These are phyloP conservation scores for Umbelopsis isabellina DNA, from an alignment of 192 early-diverging fungal genomes.

Conservation along the genomic window DNA sequence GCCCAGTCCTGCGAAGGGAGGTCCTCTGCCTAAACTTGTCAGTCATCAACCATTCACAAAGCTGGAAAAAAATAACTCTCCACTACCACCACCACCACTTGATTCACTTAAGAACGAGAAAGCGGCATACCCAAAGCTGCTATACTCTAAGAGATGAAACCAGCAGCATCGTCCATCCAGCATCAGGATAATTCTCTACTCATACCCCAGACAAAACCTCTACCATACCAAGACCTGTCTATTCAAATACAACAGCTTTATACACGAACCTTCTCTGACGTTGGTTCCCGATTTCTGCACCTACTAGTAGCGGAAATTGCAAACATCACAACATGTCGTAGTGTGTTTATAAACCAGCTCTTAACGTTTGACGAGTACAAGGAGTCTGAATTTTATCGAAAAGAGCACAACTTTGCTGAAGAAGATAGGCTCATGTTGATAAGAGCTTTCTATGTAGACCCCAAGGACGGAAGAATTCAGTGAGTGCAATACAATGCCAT, in stretches of 20 bases:
- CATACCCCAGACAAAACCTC: neutral
- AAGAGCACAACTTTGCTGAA: neutral
- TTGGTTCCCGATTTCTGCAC: conserved; percentile 29
- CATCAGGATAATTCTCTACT: conserved; percentile 15
- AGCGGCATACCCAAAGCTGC: conserved; percentile 17
- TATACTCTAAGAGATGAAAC: conserved; percentile 19
- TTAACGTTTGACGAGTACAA: conserved; percentile 27
- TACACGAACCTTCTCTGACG: conserved; percentile 23
- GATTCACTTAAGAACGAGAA: neutral
- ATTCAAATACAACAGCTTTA: conserved; percentile 24
- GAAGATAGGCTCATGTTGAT: conserved; percentile 8
- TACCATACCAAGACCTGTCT: conserved; percentile 9
- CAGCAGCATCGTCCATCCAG: neutral
- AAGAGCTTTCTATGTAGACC: neutral
- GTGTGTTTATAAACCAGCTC: conserved; percentile 29
- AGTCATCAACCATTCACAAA: neutral
- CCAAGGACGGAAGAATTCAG: neutral
- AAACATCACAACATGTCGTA: conserved; percentile 18
- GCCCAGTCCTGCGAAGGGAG: no score
- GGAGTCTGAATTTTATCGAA: conserved; percentile 13
- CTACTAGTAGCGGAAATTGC: conserved; percentile 25
- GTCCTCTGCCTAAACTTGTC: no score
- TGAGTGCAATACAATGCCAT: neutral
- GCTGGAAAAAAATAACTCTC: neutral
- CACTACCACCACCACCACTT: neutral